Evolutionary conservation across 306 rosid species (phyloP).

Genomic region (Hylodesmum podocarpum): DNA sequence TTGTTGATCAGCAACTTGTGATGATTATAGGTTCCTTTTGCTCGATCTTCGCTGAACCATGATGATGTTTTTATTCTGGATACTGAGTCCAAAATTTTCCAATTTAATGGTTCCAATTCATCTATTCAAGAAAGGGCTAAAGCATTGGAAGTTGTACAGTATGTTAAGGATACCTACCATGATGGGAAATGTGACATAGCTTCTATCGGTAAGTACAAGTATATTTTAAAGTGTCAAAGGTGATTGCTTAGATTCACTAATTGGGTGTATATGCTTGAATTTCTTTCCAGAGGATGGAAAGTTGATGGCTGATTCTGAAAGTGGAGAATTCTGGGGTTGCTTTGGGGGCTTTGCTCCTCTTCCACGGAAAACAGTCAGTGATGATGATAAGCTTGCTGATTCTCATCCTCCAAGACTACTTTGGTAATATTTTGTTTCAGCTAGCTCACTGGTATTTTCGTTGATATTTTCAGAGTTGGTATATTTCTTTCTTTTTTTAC

Average conservation of each 20-base stretch:
- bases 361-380: slow-evolving; percentile 71
- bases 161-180: slow-evolving; percentile 86
- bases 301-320: slow-evolving; percentile 94
- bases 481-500: not conserved
- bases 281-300: slow-evolving; percentile 86
- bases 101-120: slow-evolving; percentile 92
- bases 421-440: slow-evolving; percentile 57
- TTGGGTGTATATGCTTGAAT: slow-evolving; percentile 37
- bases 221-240: slow-evolving; percentile 4
- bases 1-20: slow-evolving; percentile 32
- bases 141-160: slow-evolving; percentile 96
- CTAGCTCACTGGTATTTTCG: slow-evolving; percentile 15
- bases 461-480: not conserved
- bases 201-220: slow-evolving; percentile 77
- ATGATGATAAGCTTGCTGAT: slow-evolving; percentile 55
- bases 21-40: slow-evolving; percentile 73
- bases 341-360: slow-evolving; percentile 99
- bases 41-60: slow-evolving; percentile 86
- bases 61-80: slow-evolving; percentile 94
- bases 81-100: slow-evolving; percentile 87
- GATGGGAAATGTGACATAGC: slow-evolving; percentile 96
- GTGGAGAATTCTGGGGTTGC: slow-evolving; percentile 95
- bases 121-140: slow-evolving; percentile 98
- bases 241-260: slow-evolving; percentile 31
- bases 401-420: slow-evolving; percentile 70